phyloP scores from a whole-genome alignment of 306 rosid genomes.

The Myrica gale region DNA sequence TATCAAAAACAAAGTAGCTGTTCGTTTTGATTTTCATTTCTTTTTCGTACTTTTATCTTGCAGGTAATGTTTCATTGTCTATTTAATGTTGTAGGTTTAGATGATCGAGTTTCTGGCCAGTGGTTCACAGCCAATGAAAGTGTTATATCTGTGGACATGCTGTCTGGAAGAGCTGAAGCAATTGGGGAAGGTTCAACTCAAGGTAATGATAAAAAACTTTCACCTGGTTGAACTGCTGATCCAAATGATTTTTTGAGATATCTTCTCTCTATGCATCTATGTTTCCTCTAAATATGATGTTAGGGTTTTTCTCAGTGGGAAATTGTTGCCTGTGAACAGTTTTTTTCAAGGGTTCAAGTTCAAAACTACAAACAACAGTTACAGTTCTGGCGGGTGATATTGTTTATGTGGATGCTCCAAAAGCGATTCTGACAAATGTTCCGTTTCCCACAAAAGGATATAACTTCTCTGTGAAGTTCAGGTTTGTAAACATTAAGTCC shows the following conservation, averaged over 20 bases:
- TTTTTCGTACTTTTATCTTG: neutral
- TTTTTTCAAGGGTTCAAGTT: conserved; percentile 52
- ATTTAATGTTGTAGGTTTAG: conserved; percentile 51
- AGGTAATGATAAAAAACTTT: conserved; percentile 48
- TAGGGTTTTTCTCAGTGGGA: conserved; percentile 15
- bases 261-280: conserved; percentile 1
- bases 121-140: conserved; percentile 72
- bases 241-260: neutral
- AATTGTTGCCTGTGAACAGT: conserved; percentile 55
- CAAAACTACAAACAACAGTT: conserved; percentile 62
- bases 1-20: neutral
- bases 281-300: conserved; percentile 25
- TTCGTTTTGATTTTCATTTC: neutral
- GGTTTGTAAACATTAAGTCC: conserved; percentile 52
- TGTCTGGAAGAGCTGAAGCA: conserved; percentile 71
- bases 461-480: conserved; percentile 73
- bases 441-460: conserved; percentile 85
- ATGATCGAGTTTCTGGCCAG: conserved; percentile 65
- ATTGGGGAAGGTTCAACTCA: conserved; percentile 79
- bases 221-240: neutral
- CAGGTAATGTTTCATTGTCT: conserved; percentile 23
- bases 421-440: conserved; percentile 73
- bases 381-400: conserved; percentile 52
- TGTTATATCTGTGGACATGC: conserved; percentile 58
- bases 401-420: conserved; percentile 76